Evolutionary conservation across 2,329 filamentous ascomycete species (phyloP).

Genomic region (Dactylellina haptotyla): DNA sequence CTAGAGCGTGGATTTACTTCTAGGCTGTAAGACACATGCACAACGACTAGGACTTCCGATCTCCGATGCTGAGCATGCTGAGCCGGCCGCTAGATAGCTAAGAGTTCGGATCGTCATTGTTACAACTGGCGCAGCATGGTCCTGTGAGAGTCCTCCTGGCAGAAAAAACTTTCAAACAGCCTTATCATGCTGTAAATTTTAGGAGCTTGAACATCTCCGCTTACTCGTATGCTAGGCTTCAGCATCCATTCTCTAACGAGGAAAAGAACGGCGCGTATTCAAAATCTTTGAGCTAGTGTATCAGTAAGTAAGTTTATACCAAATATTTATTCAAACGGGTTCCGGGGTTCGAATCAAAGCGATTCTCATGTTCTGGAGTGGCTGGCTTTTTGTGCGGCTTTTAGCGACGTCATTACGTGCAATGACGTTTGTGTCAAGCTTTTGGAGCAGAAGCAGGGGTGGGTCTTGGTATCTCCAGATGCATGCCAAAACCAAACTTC

Average conservation of each 20-base stretch:
- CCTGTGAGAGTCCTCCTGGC: too few relatives aligned
- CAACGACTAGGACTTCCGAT: background rate
- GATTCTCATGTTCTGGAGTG: background rate
- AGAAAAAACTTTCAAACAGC: background rate
- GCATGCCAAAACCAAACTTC: background rate
- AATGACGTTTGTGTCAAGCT: conserved; percentile 30
- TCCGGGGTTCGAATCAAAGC: too few relatives aligned
- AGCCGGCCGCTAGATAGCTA: background rate
- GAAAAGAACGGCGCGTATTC: too few relatives aligned
- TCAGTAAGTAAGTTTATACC: too few relatives aligned
- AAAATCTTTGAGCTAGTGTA: too few relatives aligned
- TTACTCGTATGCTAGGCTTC: too few relatives aligned
- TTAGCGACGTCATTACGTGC: conserved; percentile 1
- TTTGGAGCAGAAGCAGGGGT: background rate
- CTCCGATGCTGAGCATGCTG: background rate
- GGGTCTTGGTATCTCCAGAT: conserved; percentile 9
- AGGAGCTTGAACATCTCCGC: too few relatives aligned
- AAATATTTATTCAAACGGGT: background rate
- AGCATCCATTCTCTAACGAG: too few relatives aligned
- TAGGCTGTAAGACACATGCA: conserved; percentile 47
- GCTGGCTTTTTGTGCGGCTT: background rate
- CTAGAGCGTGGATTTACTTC: background rate
- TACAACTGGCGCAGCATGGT: background rate
- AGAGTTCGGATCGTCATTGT: background rate
- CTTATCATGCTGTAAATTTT: too few relatives aligned